Evolutionary conservation across 2,329 filamentous ascomycete genomes (phyloP).

Genomic region (Nigrospora oryzae): DNA sequence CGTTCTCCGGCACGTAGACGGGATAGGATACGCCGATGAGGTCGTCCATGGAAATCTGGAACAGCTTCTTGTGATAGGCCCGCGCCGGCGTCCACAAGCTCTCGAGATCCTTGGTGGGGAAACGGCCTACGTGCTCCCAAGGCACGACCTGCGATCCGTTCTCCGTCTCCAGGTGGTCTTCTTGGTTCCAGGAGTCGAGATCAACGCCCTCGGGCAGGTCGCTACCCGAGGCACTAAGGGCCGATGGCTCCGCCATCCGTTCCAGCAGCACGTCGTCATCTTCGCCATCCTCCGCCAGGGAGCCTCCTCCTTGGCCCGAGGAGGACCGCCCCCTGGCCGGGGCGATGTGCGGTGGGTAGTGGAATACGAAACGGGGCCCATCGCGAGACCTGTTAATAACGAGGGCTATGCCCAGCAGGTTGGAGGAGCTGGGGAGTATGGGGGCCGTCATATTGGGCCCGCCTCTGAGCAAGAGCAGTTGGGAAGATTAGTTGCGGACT

Average conservation of each 20-base stretch:
- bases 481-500: no score
- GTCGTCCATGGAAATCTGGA: constrained; percentile 75
- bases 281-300: constrained; percentile 26
- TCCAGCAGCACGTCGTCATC: constrained; percentile 45
- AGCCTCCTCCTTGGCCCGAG: neutral
- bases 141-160: constrained; percentile 50
- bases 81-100: constrained; percentile 69
- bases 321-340: constrained; percentile 16
- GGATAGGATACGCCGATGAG: constrained; percentile 76
- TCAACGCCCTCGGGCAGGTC: constrained; percentile 26
- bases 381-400: constrained; percentile 68
- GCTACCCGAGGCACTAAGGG: constrained; percentile 12
- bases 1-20: constrained; percentile 71
- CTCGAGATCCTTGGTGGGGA: constrained; percentile 69
- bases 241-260: constrained; percentile 28
- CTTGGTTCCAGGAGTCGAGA: constrained; percentile 37
- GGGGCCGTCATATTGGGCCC: constrained; percentile 27
- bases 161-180: constrained; percentile 47
- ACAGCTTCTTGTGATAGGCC: constrained; percentile 71
- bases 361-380: constrained; percentile 76
- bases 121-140: constrained; percentile 67
- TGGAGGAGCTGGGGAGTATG: constrained; percentile 41
- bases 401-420: constrained; percentile 63
- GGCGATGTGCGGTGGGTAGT: constrained; percentile 63
- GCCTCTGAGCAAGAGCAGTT: no score